Evolutionary conservation across 2,329 filamentous ascomycete species (phyloP).

Genomic region (Bertia moriformis): DNA sequence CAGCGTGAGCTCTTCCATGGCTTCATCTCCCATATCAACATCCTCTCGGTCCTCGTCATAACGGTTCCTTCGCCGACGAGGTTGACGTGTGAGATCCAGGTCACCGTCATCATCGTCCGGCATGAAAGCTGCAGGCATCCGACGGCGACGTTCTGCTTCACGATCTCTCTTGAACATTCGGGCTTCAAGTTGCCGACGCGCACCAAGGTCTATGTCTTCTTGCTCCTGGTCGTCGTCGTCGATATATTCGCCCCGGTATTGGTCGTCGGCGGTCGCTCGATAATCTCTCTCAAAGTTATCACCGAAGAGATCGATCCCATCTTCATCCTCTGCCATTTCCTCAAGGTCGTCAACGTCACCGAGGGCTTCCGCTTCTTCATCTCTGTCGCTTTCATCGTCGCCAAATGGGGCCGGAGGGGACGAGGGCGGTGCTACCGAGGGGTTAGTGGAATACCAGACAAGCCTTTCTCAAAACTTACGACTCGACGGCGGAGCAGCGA

Average conservation of each 20-base stretch:
- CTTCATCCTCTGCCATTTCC: conserved; percentile 55
- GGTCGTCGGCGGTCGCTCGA: conserved; percentile 30
- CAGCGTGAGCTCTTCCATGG: conserved; percentile 88
- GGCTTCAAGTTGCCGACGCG: conserved; percentile 44
- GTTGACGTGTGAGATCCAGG: conserved; percentile 72
- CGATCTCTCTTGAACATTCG: conserved; percentile 46
- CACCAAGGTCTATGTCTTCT: conserved; percentile 40
- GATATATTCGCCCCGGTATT: conserved; percentile 39
- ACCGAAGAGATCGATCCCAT: conserved; percentile 55
- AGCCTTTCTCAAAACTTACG: conserved; percentile 28
- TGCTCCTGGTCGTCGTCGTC: conserved; percentile 48
- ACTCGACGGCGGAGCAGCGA: conserved; percentile 44
- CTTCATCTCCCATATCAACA: conserved; percentile 79
- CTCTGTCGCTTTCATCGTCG: conserved; percentile 24
- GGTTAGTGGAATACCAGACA: conserved; percentile 4
- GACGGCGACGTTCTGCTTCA: conserved; percentile 39
- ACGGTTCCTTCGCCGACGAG: conserved; percentile 68
- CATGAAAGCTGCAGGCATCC: conserved; percentile 47
- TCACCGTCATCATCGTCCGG: conserved; percentile 32
- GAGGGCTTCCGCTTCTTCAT: conserved; percentile 41
- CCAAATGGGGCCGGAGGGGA: conserved; percentile 39
- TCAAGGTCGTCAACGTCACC: conserved; percentile 53
- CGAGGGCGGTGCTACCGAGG: conserved; percentile 25
- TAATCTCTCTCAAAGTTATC: conserved; percentile 55
- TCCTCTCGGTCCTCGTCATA: conserved; percentile 83